Evolutionary conservation across 179 eudicot genomes (phyloP), one percentile per base, ranked within the genome.

Genomic region (Amaranthus tricolor): DNA sequence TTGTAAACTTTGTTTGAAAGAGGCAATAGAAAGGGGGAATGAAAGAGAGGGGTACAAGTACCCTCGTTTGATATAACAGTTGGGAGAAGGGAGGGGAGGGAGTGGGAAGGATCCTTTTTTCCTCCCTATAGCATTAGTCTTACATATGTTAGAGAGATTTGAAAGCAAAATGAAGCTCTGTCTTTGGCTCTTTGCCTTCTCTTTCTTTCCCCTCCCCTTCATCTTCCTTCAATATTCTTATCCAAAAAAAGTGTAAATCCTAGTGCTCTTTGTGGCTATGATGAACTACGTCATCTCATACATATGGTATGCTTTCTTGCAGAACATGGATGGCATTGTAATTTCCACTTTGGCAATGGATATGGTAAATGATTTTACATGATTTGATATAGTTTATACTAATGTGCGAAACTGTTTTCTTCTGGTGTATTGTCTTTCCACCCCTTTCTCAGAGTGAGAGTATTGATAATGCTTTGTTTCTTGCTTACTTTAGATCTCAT

Each of bases 401-500:
- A 24, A 31, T 52, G 68, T 17, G 43, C 52, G 47, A 64, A 71
- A 40, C 58, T 55, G 24, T 52, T 49, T 4, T 50, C 67, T 69
- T 77, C 59, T 68, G 59, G 31, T 12, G 31, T 40, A 49, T 17
- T 15, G 31, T 71, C 2, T 51, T 45, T 68, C 15, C 44, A 12
- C 4, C 52, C 53, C 24, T 75, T 52, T 51, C 12, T 59, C 57
- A 21, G 20, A 53, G 24, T 50, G 71, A 20, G 61, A 45, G 59
- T 61, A 59, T 31, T 60, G 53, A 52, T 62, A 65, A 44, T 71
- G 45, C 20, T 62, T 52, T 76, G 56, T 72, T 68, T 63, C 58
- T 71, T 63, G 12, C 70, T 45, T 82, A 17, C 49, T 79, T 56
- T 77, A 90, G 95, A 88, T 86, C 40, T 77, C 69, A 73, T 87